Evolutionary conservation across 2,329 filamentous ascomycete genomes (phyloP), one percentile per base, ranked within the genome.

Genomic region (Penicillium vulpinum): DNA sequence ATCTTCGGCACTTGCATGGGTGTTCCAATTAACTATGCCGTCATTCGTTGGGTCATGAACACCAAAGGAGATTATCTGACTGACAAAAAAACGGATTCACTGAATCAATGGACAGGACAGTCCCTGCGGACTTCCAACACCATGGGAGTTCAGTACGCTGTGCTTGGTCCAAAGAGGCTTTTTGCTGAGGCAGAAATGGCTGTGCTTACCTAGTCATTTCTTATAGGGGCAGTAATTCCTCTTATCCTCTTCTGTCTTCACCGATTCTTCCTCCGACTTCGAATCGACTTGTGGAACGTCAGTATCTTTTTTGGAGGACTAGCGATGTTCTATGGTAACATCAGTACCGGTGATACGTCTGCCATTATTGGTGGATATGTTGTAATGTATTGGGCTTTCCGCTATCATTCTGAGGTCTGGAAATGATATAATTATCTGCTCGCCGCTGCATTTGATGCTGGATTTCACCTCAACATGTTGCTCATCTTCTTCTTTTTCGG

Each of bases 101-200:
- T 83, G 0, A 79, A 84, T 56, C 84, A 87, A 63, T 87, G 84
- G 85, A 86, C 84, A 0, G 85, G 81, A 0, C 85, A 87, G 62
- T 67, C 65, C 1, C 72, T 87, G 1, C 76, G 80, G 0, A 73
- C 70, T 2, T 81, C 78, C 22, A 76, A 86, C 49, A 85, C 82
- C 0, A 78, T 81, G 41, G 82, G 81, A 2, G 80, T 85, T 2
- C 83, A 86, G 67, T 87, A 86, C 59, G 84, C 85, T 2, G 73
- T 87, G 10, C 78, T 87, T 31, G 82, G 71, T 1, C 71, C 70
- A 2, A 64, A 65, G 46, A 56, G 59, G 38, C 61, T 74, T 5
- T 73, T 74, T 55, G 58, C 63, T 7, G 54, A 72, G 44, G 26
- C 54, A 0, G 66, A 72, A 47, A 70, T 73, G 59, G 50, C 49